Percentiles rank a stretch among this genome's conserved stretches.
Evolutionary conservation across 1,284 basidiomycete species (phyloP).

Genomic region (Gymnopus androsaceus): DNA sequence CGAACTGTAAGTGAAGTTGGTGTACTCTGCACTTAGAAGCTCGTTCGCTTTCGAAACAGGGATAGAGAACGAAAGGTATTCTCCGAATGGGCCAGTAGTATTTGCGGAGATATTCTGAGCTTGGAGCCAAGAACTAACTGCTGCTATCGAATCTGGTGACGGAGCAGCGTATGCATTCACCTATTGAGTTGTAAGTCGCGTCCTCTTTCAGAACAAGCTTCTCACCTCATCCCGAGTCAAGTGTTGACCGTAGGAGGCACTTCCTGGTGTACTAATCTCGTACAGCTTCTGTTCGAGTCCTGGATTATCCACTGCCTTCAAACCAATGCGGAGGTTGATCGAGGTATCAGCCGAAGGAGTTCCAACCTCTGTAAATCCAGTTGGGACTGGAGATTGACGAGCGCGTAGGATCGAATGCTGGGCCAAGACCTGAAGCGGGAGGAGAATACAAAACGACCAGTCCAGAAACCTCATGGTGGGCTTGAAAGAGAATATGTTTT

Average conservation of each 20-base stretch:
- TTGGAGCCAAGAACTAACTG: slow-evolving; percentile 17
- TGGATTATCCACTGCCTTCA: slow-evolving; percentile 19
- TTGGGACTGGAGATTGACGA: neutral
- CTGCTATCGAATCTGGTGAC: neutral
- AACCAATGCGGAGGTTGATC: slow-evolving; percentile 23
- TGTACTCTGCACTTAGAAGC: slow-evolving; percentile 17
- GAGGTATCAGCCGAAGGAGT: slow-evolving; percentile 2
- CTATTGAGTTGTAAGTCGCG: neutral
- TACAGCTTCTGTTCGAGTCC: slow-evolving; percentile 24
- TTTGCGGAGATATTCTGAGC: neutral
- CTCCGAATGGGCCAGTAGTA: neutral
- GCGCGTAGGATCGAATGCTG: neutral
- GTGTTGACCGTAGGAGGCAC: slow-evolving; percentile 24
- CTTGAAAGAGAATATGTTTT: neutral
- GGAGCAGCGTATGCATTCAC: slow-evolving; percentile 12
- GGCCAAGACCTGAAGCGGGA: neutral
- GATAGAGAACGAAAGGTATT: slow-evolving; percentile 11
- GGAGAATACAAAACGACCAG: neutral
- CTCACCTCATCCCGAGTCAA: slow-evolving; percentile 20
- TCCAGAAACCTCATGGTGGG: neutral
- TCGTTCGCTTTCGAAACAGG: slow-evolving; percentile 16
- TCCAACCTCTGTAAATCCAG: slow-evolving; percentile 4
- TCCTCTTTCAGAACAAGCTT: neutral
- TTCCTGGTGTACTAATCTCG: slow-evolving; percentile 22
- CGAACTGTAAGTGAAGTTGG: slow-evolving; percentile 24